A percentile compares a stretch with the other conserved stretches of the same genome.
phyloP scores from a whole-genome alignment of 2,329 filamentous ascomycete species.

The Venturia nashicola region DNA sequence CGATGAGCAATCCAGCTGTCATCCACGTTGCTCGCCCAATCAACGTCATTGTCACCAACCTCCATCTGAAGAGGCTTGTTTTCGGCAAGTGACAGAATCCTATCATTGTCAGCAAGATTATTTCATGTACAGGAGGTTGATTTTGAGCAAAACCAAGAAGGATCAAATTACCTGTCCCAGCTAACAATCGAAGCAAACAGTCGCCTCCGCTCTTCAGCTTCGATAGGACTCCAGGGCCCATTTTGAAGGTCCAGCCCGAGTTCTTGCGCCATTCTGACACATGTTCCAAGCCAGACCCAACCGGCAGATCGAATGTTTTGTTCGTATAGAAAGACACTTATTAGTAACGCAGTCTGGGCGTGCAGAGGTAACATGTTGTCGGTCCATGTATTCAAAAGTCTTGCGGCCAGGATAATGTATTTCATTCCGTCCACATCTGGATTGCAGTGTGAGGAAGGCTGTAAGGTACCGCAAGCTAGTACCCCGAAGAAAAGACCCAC shows the following conservation, averaged over 20 bases:
- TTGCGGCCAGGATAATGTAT: constrained; percentile 59
- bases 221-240: constrained; percentile 59
- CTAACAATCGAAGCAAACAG: constrained; percentile 94
- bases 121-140: not conserved
- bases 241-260: constrained; percentile 68
- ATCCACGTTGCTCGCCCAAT: constrained; percentile 40
- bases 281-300: constrained; percentile 73
- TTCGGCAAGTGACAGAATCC: constrained; percentile 1
- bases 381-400: constrained; percentile 67
- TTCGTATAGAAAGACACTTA: constrained; percentile 71
- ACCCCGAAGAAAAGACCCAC: constrained; percentile 71
- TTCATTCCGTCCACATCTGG: constrained; percentile 44
- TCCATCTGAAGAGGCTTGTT: constrained; percentile 7
- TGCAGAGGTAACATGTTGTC: constrained; percentile 67
- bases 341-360: constrained; percentile 58
- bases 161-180: constrained; percentile 56
- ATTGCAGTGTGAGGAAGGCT: constrained; percentile 37
- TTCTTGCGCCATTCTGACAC: constrained; percentile 71
- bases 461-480: constrained; percentile 70
- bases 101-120: not conserved
- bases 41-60: constrained; percentile 1
- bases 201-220: constrained; percentile 73
- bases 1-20: constrained; percentile 59
- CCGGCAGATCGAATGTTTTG: constrained; percentile 76
- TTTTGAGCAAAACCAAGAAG: constrained; percentile 13